Base-by-base conservation (phyloP, 345 rosid genomes). In the Bruguiera gymnorhiza region DNA sequence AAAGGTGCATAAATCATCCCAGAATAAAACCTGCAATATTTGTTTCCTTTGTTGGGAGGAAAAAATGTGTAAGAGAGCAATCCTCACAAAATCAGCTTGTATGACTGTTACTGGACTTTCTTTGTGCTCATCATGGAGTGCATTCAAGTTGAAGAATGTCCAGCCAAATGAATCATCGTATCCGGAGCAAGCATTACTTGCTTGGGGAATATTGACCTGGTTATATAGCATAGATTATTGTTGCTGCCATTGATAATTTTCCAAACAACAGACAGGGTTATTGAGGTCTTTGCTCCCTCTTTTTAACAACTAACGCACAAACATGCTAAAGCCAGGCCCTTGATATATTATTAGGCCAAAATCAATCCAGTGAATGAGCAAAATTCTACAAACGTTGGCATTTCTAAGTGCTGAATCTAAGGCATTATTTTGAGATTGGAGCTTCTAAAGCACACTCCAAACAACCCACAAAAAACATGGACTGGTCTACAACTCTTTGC, bases 141-240 rank as follows among this genome's bases (percentile, higher is more conserved):
- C 80, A 60, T 80, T 87, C 83, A 85, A 75, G 75, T 87, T 73
- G 24, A 81, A 85, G 85, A 89, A 81, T 31, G 87, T 80, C 85
- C 87, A 84, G 1, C 86, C 82, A 36, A 76, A 67, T 57, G 84
- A 78, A 70, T 84, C 76, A 53, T 82, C 83, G 32, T 75, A 68
- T 65, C 80, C 85, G 18, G 85, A 75, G 56, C 86, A 85, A 52
- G 78, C 79, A 60, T 87, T 89, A 68, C 78, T 60, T 18, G 87
- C 79, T 75, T 81, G 75, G 29, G 87, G 86, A 68, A 89, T 72
- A 27, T 5, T 67, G 66, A 87, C 84, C 88, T 87, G 83, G 32
- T 62, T 27, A 15, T 50, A 43, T 32, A 31, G 34, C 23, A 52
- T 2, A 53, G 10, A n/a, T 36, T 11, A 54, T 15, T 20, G 8